Conservation (phyloP, 1,284 basidiomycete species). For the Tremellales sp. region DNA sequence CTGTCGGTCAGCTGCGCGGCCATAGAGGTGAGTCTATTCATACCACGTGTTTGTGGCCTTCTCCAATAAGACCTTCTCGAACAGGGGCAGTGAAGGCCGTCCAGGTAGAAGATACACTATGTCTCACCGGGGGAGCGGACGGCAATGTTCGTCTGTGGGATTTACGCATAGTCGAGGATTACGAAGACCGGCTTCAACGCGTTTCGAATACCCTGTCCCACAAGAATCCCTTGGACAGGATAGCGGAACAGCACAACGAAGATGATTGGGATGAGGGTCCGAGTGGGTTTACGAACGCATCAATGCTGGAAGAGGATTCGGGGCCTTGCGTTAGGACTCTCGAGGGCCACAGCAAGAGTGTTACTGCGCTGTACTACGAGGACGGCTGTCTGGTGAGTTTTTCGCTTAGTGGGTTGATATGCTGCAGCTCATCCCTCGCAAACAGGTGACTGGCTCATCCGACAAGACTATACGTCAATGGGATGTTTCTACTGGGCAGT, state of each 20-base stretch:
- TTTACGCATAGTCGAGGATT: constrained; percentile 70
- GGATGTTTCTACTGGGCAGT: constrained; percentile 96
- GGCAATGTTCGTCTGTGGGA: constrained; percentile 84
- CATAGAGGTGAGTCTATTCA: constrained; percentile 56
- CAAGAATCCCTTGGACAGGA: constrained; percentile 39
- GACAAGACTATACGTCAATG: constrained; percentile 98
- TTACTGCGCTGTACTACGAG: constrained; percentile 92
- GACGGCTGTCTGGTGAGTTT: constrained; percentile 76
- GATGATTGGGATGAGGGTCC: constrained; percentile 33
- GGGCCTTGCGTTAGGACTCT: constrained; percentile 68
- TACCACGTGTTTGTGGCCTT: neutral
- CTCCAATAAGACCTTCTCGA: constrained; percentile 8
- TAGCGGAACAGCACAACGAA: constrained; percentile 33
- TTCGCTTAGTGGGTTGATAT: neutral
- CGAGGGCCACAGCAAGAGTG: constrained; percentile 88
- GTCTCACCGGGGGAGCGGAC: constrained; percentile 86
- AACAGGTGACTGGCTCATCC: constrained; percentile 87
- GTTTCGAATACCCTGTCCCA: constrained; percentile 43
- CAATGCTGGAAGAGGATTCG: constrained; percentile 52
- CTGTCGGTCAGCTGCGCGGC: constrained; percentile 74
- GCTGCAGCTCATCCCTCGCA: neutral
- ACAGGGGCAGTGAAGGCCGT: constrained; percentile 70
- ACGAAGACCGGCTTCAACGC: constrained; percentile 60
- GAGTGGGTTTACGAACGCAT: constrained; percentile 21
- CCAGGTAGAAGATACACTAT: constrained; percentile 89